phyloP scores from a whole-genome alignment of 306 rosid species.

The Ammopiptanthus mongolicus region DNA sequence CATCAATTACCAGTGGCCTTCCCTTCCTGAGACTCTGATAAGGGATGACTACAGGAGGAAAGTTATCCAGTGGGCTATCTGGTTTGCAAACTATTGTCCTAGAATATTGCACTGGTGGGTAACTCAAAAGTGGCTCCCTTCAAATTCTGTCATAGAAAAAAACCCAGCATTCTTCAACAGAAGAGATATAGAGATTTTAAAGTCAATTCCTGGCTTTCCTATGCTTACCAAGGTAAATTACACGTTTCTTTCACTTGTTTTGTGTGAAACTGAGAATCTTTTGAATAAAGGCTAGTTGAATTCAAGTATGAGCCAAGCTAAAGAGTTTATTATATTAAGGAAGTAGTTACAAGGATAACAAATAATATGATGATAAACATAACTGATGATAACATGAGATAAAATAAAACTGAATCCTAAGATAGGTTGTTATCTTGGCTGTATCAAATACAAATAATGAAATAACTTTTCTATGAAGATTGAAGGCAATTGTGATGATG shows the following conservation, averaged over 20 bases:
- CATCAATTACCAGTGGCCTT: constrained; percentile 82
- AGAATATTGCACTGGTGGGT: constrained; percentile 75
- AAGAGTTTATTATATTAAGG: too few relatives aligned
- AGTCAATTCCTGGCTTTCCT: constrained; percentile 75
- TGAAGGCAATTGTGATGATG: constrained; percentile 10
- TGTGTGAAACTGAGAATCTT: not conserved
- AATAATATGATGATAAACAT: not conserved
- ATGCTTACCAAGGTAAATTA: constrained; percentile 76
- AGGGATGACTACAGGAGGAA: constrained; percentile 69
- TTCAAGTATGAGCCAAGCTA: not conserved
- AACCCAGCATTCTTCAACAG: constrained; percentile 70
- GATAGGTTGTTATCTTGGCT: not conserved
- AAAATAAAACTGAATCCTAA: not conserved
- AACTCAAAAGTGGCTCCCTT: constrained; percentile 87
- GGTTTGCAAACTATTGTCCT: constrained; percentile 66
- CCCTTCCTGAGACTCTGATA: constrained; percentile 59
- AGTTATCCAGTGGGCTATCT: constrained; percentile 38
- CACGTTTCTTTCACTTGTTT: constrained; percentile 12
- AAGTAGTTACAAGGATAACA: not conserved
- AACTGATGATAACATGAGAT: not conserved
- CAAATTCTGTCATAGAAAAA: constrained; percentile 74
- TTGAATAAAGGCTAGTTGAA: not conserved
- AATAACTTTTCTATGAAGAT: not conserved
- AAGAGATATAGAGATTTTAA: constrained; percentile 67
- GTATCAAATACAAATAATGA: not conserved